Base-by-base conservation (phyloP, 352 stramenopile species). In the Pythium volutum region DNA sequence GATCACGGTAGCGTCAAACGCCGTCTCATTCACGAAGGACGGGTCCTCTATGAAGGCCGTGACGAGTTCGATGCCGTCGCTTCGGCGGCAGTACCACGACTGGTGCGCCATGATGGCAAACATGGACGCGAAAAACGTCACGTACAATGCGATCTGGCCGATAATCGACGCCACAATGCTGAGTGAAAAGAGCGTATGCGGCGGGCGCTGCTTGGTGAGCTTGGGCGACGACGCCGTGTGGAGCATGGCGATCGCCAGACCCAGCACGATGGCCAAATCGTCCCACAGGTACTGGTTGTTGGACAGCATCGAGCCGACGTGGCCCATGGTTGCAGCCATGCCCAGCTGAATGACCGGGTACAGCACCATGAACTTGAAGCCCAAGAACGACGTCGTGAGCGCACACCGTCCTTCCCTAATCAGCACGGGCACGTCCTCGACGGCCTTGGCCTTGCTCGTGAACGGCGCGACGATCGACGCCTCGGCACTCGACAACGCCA, bases 401-500 rank as follows among this genome's bases (percentile, higher is more conserved):
- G n/a, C n/a, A n/a, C n/a, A n/a, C n/a, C n/a, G n/a, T n/a, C 88
- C 90, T 63, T 97, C 90, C n/a, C 75, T 77, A 3, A 95, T 63
- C 6, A 97, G 68, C 49, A 87, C 29, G 29, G 78, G 62, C 18
- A 96, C 86, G 57, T 87, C 83, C 38, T 62, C 66, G 38, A 96
- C 89, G 9, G 57, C 69, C 62, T 95, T 94, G 27, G 79, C 64
- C 36, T 83, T 67, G 55, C 80, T 93, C 41, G 87, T 95, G 61
- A 97, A 96, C 27, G 87, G 86, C 23, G 87, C 77, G 7, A 70
- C 76, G 71, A 53, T 95, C 74, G 72, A 95, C 71, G 89, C 89
- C 55, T 98, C 88, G 0, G 87, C 75, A 64, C 95, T 81, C 42
- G 85, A 97, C 23, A 97, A 73, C 20, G 91, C 89, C 31, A 97